A percentile compares a stretch with the other conserved stretches of the same genome.
phyloP scores from a whole-genome alignment of 768 basidiomycete genomes.

The Panaeolus cyanescens region DNA sequence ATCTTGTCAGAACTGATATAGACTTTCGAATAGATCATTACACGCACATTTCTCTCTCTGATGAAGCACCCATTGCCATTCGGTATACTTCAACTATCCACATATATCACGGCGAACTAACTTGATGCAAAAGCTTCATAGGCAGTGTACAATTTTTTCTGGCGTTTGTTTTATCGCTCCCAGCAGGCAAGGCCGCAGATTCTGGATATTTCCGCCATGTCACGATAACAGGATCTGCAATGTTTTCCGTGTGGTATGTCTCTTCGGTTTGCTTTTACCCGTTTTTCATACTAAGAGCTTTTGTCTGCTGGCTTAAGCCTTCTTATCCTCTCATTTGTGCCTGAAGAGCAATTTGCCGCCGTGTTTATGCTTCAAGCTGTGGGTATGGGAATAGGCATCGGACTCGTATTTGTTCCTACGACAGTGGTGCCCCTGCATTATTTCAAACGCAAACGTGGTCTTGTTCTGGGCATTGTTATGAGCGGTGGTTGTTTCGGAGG shows the following conservation, averaged over 20 bases:
- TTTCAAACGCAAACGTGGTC: slow-evolving; percentile 40
- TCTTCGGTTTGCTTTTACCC: neutral
- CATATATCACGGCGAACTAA: slow-evolving; percentile 4
- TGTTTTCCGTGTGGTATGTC: slow-evolving; percentile 25
- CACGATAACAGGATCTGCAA: slow-evolving; percentile 23
- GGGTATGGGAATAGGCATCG: slow-evolving; percentile 54
- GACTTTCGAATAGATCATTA: slow-evolving; percentile 40
- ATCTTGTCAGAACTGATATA: slow-evolving; percentile 12
- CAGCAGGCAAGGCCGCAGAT: slow-evolving; percentile 47
- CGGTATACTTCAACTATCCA: slow-evolving; percentile 29
- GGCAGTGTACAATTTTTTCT: slow-evolving; percentile 51
- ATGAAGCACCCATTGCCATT: slow-evolving; percentile 40
- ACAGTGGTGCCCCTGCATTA: slow-evolving; percentile 45
- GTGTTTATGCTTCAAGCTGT: slow-evolving; percentile 54
- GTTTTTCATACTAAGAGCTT: slow-evolving; percentile 7
- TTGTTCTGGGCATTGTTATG: slow-evolving; percentile 39
- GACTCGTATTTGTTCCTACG: slow-evolving; percentile 53
- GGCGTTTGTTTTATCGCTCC: slow-evolving; percentile 38
- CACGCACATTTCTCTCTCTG: slow-evolving; percentile 35
- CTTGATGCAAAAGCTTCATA: slow-evolving; percentile 43
- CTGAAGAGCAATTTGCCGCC: slow-evolving; percentile 45
- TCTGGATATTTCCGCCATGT: slow-evolving; percentile 42
- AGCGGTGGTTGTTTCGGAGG: slow-evolving; percentile 47
- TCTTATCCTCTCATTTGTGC: slow-evolving; percentile 44
- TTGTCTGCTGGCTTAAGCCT: slow-evolving; percentile 22